Conservation (phyloP, 208 protist genomes). For the Leishmania mexicana region DNA sequence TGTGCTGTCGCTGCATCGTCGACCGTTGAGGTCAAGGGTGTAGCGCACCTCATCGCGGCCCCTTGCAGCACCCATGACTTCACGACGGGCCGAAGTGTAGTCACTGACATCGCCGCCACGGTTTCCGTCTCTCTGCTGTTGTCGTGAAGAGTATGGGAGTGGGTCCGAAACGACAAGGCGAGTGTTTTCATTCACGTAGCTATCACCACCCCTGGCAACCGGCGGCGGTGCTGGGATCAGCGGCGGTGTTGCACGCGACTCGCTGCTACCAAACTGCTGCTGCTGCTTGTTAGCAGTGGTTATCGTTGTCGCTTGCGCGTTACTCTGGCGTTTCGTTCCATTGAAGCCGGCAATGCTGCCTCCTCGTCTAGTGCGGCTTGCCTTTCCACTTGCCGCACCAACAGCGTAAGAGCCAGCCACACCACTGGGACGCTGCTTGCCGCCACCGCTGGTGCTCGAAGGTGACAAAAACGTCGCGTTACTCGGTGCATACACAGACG, state of each 20-base stretch:
- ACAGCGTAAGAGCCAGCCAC: not conserved
- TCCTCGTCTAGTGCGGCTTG: not conserved
- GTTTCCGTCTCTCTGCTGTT: not conserved
- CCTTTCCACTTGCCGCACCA: not conserved
- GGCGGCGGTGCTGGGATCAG: not conserved
- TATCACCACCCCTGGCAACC: constrained; percentile 6
- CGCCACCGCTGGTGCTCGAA: not conserved
- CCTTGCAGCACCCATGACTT: not conserved
- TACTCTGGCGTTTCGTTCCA: not conserved
- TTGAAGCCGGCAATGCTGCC: not conserved
- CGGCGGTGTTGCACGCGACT: not conserved
- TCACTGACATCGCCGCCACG: not conserved
- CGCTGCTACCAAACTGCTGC: not conserved
- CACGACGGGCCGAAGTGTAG: not conserved
- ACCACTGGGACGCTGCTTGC: constrained; percentile 6
- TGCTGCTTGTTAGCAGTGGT: not conserved
- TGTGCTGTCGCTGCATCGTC: not conserved
- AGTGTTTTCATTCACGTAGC: constrained; percentile 20
- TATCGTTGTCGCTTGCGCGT: not conserved
- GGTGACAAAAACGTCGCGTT: constrained; percentile 3
- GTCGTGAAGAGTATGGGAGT: constrained; percentile 5
- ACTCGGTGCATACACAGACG: not conserved
- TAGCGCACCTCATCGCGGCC: not conserved
- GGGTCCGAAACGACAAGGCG: constrained; percentile 13
- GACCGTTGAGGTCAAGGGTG: not conserved